Evolutionary conservation across 495 filamentous ascomycete genomes (phyloP).

Genomic region (Penicillium soppii): DNA sequence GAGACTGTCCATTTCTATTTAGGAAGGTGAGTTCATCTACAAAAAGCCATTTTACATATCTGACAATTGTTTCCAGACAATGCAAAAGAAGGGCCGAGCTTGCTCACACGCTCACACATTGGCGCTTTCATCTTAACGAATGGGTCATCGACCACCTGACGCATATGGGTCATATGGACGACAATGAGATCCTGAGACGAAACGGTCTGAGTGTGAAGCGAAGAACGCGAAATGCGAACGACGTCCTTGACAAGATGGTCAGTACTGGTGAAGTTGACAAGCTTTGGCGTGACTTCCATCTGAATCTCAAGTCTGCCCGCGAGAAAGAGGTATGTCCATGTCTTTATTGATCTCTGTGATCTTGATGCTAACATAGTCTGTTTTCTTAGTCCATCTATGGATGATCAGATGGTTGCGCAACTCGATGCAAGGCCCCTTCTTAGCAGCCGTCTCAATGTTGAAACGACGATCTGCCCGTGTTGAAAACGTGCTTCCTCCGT

Average conservation of each 20-base stretch:
- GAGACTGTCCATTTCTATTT: constrained; percentile 41
- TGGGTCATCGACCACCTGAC: constrained; percentile 64
- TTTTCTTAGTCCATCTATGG: constrained; percentile 1
- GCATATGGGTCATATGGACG: constrained; percentile 49
- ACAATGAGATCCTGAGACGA: constrained; percentile 54
- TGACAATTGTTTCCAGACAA: constrained; percentile 32
- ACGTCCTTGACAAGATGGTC: constrained; percentile 58
- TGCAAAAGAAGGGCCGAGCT: constrained; percentile 69
- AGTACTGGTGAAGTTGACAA: constrained; percentile 51
- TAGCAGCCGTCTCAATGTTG: too few relatives aligned
- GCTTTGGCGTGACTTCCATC: constrained; percentile 60
- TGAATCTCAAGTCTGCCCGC: constrained; percentile 53
- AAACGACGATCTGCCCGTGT: too few relatives aligned
- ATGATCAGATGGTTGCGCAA: neutral
- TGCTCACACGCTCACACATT: constrained; percentile 71
- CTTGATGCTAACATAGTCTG: neutral
- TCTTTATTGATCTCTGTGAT: neutral
- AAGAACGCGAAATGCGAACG: constrained; percentile 52
- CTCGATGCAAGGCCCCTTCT: too few relatives aligned
- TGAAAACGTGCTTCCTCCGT: too few relatives aligned
- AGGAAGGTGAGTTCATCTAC: constrained; percentile 36
- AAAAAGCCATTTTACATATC: neutral
- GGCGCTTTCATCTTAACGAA: constrained; percentile 71
- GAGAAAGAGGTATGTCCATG: constrained; percentile 45
- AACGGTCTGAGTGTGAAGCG: constrained; percentile 53